Evolutionary conservation across 78 protist genomes (phyloP).

Genomic region (Cavenderia fasciculata): DNA sequence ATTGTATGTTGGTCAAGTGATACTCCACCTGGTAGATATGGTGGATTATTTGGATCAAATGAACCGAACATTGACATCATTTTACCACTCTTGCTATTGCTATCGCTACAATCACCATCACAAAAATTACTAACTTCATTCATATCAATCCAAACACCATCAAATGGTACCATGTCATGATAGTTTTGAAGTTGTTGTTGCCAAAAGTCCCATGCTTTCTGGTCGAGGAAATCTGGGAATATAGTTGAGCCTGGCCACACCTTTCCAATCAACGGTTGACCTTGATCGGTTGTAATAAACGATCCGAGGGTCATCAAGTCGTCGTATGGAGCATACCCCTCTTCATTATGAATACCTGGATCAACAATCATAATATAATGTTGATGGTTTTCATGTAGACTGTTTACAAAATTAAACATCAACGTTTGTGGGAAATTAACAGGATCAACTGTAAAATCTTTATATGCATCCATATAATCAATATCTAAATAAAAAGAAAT

Average conservation of each 20-base stretch:
- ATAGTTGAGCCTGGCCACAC: slow-evolving; percentile 91
- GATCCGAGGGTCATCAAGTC: slow-evolving; percentile 10
- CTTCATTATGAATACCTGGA: slow-evolving; percentile 81
- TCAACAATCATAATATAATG: slow-evolving; percentile 87
- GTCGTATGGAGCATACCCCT: slow-evolving; percentile 27
- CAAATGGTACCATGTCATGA: slow-evolving; percentile 19
- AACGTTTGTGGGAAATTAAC: slow-evolving; percentile 50
- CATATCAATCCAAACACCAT: slow-evolving; percentile 93
- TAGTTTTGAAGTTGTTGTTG: neutral
- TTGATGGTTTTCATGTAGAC: slow-evolving; percentile 75
- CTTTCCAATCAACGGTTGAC: slow-evolving; percentile 57
- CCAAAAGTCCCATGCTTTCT: slow-evolving; percentile 79
- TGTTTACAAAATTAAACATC: slow-evolving; percentile 29
- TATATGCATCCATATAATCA: slow-evolving; percentile 76
- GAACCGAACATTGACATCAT: neutral
- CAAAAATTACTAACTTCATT: slow-evolving; percentile 85
- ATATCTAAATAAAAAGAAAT: slow-evolving; percentile 30
- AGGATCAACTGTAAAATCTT: slow-evolving; percentile 86
- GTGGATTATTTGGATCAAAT: slow-evolving; percentile 80
- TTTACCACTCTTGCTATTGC: neutral
- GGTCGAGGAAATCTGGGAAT: slow-evolving; percentile 89
- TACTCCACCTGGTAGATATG: slow-evolving; percentile 55
- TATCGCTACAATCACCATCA: slow-evolving; percentile 63
- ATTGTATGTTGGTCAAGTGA: slow-evolving; percentile 64
- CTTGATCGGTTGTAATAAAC: slow-evolving; percentile 19